phyloP scores from a whole-genome alignment of 768 basidiomycete species.

The Rhodotorula toruloides region DNA sequence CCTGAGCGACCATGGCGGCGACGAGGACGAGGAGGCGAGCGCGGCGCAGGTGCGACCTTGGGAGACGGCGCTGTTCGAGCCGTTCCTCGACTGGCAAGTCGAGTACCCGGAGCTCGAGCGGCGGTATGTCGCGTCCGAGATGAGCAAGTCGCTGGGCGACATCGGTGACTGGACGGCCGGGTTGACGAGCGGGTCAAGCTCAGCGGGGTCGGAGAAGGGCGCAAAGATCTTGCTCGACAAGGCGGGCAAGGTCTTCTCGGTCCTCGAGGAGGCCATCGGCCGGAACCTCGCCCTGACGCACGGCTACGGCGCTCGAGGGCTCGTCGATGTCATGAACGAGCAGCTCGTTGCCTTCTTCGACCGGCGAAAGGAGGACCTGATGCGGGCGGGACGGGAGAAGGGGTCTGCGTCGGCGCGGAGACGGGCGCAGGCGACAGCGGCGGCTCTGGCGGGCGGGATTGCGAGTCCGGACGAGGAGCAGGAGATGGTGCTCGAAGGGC shows the following conservation, averaged over 20 bases:
- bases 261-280: constrained; percentile 71
- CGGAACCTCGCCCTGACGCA: constrained; percentile 78
- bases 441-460: constrained; percentile 30
- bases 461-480: constrained; percentile 44
- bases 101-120: constrained; percentile 77
- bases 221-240: constrained; percentile 31
- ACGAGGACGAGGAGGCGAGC: neutral
- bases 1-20: constrained; percentile 4
- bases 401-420: constrained; percentile 29
- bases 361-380: constrained; percentile 26
- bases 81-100: constrained; percentile 83
- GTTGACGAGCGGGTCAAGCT: neutral
- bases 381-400: constrained; percentile 8
- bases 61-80: constrained; percentile 89
- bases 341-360: constrained; percentile 65
- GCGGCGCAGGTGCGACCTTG: constrained; percentile 51
- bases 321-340: constrained; percentile 68
- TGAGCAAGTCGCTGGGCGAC: constrained; percentile 8
- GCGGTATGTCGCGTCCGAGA: constrained; percentile 53
- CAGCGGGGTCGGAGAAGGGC: constrained; percentile 4
- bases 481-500: constrained; percentile 56
- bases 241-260: constrained; percentile 61
- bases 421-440: constrained; percentile 54
- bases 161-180: constrained; percentile 17
- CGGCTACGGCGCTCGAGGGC: constrained; percentile 72